A percentile compares a stretch with the other conserved stretches of the same genome.
Conservation (phyloP, 1,284 basidiomycete species). For the Malassezia nana region DNA sequence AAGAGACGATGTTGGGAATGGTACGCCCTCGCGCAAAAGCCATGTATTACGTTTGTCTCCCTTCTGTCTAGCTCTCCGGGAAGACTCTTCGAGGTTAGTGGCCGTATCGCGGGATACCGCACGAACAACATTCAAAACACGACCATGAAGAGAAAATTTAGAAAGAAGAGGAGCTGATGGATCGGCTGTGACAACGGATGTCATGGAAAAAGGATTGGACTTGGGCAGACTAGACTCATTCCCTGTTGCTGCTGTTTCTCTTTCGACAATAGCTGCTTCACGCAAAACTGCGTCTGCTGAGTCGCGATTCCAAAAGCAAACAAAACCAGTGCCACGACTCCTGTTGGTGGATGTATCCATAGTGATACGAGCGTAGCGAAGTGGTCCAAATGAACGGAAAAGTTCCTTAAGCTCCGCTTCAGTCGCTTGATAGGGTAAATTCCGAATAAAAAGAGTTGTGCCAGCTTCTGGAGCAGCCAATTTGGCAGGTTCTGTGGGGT, state of each 20-base stretch:
- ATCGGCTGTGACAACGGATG: constrained; percentile 63
- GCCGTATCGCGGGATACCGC: constrained; percentile 87
- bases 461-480: constrained; percentile 52
- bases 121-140: constrained; percentile 77
- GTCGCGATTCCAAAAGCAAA: constrained; percentile 89
- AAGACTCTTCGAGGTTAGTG: constrained; percentile 71
- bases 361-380: constrained; percentile 86
- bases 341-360: constrained; percentile 73
- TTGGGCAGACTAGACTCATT: not conserved
- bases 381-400: constrained; percentile 64
- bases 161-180: constrained; percentile 76
- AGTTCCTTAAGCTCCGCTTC: constrained; percentile 41
- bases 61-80: constrained; percentile 67
- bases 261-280: constrained; percentile 55
- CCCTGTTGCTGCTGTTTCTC: constrained; percentile 20
- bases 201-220: constrained; percentile 37
- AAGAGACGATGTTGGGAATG: constrained; percentile 35
- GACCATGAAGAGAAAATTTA: constrained; percentile 76
- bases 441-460: constrained; percentile 86
- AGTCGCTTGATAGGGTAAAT: constrained; percentile 74
- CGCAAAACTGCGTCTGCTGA: constrained; percentile 76
- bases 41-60: constrained; percentile 93
- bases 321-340: constrained; percentile 88
- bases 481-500: constrained; percentile 46
- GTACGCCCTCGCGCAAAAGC: constrained; percentile 71